phyloP scores from a whole-genome alignment of 257 asterid species.

The Fraxinus pennsylvanica region DNA sequence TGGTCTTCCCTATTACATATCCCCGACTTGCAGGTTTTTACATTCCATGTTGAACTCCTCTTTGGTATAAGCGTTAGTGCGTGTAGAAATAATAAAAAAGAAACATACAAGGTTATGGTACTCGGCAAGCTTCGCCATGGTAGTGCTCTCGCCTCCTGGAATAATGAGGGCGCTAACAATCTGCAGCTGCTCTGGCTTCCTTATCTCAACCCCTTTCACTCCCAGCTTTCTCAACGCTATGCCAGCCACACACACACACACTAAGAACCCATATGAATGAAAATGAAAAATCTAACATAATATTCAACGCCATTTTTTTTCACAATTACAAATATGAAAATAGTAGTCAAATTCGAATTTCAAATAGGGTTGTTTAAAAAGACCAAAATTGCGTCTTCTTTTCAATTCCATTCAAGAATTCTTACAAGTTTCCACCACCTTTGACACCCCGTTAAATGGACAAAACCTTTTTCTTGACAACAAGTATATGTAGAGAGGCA shows the following conservation, averaged over 20 bases:
- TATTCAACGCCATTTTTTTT: neutral
- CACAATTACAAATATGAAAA: neutral
- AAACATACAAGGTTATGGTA: conserved; percentile 72
- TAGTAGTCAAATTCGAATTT: neutral
- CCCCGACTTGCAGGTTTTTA: neutral
- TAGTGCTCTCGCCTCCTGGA: conserved; percentile 99
- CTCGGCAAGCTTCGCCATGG: conserved; percentile 98
- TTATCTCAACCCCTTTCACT: conserved; percentile 82
- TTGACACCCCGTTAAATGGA: neutral
- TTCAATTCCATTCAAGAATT: too few relatives aligned
- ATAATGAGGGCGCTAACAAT: conserved; percentile 73
- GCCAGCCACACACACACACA: conserved; percentile 20
- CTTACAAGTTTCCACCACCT: neutral
- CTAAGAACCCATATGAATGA: conserved; percentile 1
- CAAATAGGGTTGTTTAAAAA: neutral
- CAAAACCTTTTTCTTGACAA: neutral
- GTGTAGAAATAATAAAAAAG: neutral
- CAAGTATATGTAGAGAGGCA: too few relatives aligned
- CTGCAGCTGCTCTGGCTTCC: conserved; percentile 88
- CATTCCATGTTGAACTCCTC: neutral
- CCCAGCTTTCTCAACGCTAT: conserved; percentile 86
- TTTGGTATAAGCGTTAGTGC: neutral
- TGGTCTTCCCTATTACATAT: neutral
- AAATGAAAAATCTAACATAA: neutral
- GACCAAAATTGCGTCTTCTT: neutral